Evolutionary conservation across 768 basidiomycete genomes (phyloP).

Genomic region (Lactarius pseudohatsudake): DNA sequence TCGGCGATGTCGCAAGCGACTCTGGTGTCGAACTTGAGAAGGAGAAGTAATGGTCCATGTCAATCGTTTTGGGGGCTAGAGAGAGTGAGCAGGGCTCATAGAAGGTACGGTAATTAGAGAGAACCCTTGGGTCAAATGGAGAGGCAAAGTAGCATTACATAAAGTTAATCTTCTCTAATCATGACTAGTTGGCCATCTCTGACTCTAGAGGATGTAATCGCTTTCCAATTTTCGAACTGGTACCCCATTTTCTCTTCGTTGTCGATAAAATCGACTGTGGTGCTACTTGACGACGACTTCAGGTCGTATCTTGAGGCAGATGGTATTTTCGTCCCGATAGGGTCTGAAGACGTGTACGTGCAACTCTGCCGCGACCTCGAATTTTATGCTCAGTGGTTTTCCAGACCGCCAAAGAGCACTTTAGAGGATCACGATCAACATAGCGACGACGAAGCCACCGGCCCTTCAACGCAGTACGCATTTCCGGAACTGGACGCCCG

Average conservation of each 20-base stretch:
- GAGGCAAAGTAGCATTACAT: conserved; percentile 2
- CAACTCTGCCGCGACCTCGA: neutral
- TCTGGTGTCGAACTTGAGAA: conserved; percentile 62
- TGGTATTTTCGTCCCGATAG: conserved; percentile 79
- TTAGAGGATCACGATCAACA: conserved; percentile 50
- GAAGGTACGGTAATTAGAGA: conserved; percentile 2
- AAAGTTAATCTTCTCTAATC: neutral
- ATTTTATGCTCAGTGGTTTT: neutral
- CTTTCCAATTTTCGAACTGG: conserved; percentile 86
- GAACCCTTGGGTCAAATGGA: conserved; percentile 1
- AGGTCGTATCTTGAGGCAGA: conserved; percentile 76
- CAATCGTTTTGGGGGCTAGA: neutral
- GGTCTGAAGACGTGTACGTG: conserved; percentile 74
- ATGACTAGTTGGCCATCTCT: conserved; percentile 50
- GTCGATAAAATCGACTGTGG: conserved; percentile 71
- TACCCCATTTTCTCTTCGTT: conserved; percentile 64
- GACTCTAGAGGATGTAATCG: conserved; percentile 53
- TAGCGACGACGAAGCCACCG: conserved; percentile 41
- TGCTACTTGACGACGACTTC: conserved; percentile 68
- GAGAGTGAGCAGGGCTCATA: conserved; percentile 25
- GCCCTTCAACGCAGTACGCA: conserved; percentile 43
- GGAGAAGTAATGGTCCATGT: conserved; percentile 32
- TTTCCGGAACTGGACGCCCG: conserved; percentile 81
- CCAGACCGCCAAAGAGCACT: conserved; percentile 52
- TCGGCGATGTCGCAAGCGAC: conserved; percentile 61